Conservation (phyloP, 2,329 filamentous ascomycete species). For the Biscogniauxia sp. region DNA sequence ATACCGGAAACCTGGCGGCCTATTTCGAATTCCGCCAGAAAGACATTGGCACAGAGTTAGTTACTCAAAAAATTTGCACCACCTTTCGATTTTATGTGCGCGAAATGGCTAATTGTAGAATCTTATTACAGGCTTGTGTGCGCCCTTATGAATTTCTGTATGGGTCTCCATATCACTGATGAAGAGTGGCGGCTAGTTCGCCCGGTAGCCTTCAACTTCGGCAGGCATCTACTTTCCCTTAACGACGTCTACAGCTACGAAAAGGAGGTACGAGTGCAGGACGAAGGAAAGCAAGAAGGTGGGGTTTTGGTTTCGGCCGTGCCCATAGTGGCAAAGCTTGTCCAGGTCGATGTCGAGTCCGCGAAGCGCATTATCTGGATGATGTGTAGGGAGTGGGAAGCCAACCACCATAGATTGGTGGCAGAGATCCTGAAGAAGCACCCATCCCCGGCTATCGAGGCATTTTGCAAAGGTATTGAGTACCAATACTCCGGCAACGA, state of each 20-base stretch:
- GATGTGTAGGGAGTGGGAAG: constrained; percentile 35
- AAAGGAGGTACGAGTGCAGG: constrained; percentile 33
- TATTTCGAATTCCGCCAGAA: constrained; percentile 39
- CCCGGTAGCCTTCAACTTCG: constrained; percentile 34
- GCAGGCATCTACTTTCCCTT: constrained; percentile 35
- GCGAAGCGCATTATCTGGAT: constrained; percentile 32
- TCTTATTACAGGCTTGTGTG: constrained; percentile 27
- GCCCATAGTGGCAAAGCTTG: constrained; percentile 27
- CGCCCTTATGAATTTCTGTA: constrained; percentile 38
- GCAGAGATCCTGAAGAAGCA: constrained; percentile 1
- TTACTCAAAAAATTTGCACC: neutral
- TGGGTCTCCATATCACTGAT: constrained; percentile 28
- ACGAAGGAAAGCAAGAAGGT: constrained; percentile 21
- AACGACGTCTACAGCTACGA: constrained; percentile 42
- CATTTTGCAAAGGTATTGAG: constrained; percentile 9
- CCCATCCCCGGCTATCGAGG: constrained; percentile 1
- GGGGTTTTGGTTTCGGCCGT: constrained; percentile 33
- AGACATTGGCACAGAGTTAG: constrained; percentile 40
- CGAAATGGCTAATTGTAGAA: neutral
- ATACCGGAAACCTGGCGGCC: constrained; percentile 26
- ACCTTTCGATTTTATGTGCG: neutral
- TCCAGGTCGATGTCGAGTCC: constrained; percentile 15
- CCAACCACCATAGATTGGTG: constrained; percentile 19
- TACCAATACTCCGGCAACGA: constrained; percentile 13
- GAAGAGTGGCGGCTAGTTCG: constrained; percentile 24